Conservation (phyloP, 2,329 filamentous ascomycete species). For the Microdochium trichocladiopsis region DNA sequence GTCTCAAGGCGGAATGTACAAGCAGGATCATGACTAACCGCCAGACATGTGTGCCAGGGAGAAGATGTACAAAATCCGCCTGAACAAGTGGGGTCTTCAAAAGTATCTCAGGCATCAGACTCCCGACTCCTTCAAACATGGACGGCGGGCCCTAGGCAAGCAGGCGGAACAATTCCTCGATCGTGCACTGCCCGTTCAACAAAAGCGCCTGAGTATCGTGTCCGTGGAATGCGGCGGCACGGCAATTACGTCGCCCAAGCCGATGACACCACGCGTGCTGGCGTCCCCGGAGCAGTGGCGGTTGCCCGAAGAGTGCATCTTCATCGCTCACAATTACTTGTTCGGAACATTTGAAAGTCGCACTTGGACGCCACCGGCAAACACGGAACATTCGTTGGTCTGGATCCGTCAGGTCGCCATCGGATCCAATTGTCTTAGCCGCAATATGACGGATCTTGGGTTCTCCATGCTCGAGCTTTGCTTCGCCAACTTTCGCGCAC, state of each 20-base stretch:
- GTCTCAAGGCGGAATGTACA: too few relatives aligned
- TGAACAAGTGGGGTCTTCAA: constrained; percentile 14
- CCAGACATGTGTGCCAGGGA: constrained; percentile 4
- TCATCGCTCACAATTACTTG: constrained; percentile 10
- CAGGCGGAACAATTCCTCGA: constrained; percentile 1
- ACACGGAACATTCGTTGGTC: constrained; percentile 6
- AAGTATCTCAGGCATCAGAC: constrained; percentile 12
- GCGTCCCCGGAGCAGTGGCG: constrained; percentile 9
- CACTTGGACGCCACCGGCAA: constrained; percentile 4
- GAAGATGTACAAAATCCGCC: constrained; percentile 15
- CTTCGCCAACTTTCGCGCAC: constrained; percentile 7
- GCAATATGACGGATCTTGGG: constrained; percentile 7
- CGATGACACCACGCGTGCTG: constrained; percentile 2
- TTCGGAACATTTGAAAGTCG: constrained; percentile 7
- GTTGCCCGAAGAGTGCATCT: constrained; percentile 12
- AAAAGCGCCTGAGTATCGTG: not conserved
- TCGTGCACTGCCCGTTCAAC: not conserved
- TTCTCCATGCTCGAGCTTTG: constrained; percentile 9
- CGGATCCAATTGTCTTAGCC: constrained; percentile 7
- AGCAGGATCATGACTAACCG: not conserved
- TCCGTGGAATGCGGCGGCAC: not conserved
- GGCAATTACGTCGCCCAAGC: constrained; percentile 3
- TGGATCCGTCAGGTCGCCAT: constrained; percentile 12
- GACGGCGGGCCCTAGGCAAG: not conserved
- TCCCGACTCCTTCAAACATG: constrained; percentile 1